A percentile compares a stretch with the other conserved stretches of the same genome.
phyloP scores from a whole-genome alignment of 2,329 filamentous ascomycete species.

The Phyllosticta ampelicida region DNA sequence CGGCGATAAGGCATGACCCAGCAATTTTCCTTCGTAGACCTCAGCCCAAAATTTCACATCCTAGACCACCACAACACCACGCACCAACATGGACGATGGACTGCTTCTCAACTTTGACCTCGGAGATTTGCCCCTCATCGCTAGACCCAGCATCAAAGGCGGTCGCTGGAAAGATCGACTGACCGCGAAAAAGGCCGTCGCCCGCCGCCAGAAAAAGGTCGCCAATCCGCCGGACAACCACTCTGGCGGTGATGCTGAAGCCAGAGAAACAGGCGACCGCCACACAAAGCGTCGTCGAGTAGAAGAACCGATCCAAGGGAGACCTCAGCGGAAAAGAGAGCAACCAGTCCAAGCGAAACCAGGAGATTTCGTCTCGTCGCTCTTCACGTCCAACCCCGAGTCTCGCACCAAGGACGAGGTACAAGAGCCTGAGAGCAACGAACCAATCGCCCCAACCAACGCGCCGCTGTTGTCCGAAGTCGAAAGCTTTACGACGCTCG shows the following conservation, averaged over 20 bases:
- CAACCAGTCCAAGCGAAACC: conserved; percentile 16
- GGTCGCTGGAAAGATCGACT: conserved; percentile 89
- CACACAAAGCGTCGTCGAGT: conserved; percentile 13
- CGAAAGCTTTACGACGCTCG: conserved; percentile 76
- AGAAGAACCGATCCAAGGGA: background rate
- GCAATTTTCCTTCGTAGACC: background rate
- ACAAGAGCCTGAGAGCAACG: conserved; percentile 31
- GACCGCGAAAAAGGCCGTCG: conserved; percentile 60
- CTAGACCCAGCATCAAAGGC: conserved; percentile 62
- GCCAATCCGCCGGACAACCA: background rate
- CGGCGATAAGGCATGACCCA: background rate
- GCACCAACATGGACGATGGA: conserved; percentile 70
- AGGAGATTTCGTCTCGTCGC: conserved; percentile 69
- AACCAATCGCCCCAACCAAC: conserved; percentile 67
- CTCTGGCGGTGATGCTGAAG: background rate
- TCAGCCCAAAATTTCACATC: background rate
- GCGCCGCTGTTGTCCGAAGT: conserved; percentile 76
- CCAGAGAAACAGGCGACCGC: background rate
- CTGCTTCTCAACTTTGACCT: conserved; percentile 90
- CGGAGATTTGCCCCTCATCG: conserved; percentile 52
- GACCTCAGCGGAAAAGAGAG: background rate
- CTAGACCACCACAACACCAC: background rate
- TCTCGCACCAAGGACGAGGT: conserved; percentile 51
- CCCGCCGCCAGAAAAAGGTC: conserved; percentile 40
- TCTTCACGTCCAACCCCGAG: conserved; percentile 83